Evolutionary conservation across 2,329 filamentous ascomycete species (phyloP), one percentile per base, ranked within the genome.

Genomic region (Amphichorda felina): DNA sequence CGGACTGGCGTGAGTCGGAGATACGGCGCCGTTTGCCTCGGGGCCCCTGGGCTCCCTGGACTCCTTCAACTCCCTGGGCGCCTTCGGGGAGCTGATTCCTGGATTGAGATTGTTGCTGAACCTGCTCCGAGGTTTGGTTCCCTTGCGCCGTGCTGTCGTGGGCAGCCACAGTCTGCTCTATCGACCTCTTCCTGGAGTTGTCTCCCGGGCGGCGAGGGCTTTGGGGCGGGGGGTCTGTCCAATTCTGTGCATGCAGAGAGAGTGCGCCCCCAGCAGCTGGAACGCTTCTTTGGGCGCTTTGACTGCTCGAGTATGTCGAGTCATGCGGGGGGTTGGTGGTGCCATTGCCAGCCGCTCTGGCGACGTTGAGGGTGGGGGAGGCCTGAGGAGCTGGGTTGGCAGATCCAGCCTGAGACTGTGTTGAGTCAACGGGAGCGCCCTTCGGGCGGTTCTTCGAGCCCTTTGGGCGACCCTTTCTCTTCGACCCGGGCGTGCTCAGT

Each of bases 371-470:
- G 30, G 30, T 7, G 4, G 15, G 16, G 10, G 7, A 21, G 10
- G 18, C 15, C 30, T 32, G 30, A 18, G 33, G 16, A 6, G 14
- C 24, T 10, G 33, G 30, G 11, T n/a, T 19, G 15, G 19, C 19
- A 17, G 17, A 13, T 18, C 16, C 14, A 26, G 21, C 25, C 15
- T 36, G 13, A 15, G 33, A 5, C 8, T 17, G 18, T 5, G 31
- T 25, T 33, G 11, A 10, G 31, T 29, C 10, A 31, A 24, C 19
- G 5, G 36, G 9, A 8, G 28, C 19, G 13, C 37, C 16, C 22
- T 55, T 64, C 13, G 53, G 48, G 21, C 61, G 60, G 36, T 61
- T 64, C 40, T 60, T 66, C 11, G 64, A 64, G 1, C 64, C 64
- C 38, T 64, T 70, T 2, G 68, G 59, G 27, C 64, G 55, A 8